phyloP scores from a whole-genome alignment of 495 filamentous ascomycete genomes.

The Neurospora tetrasperma region DNA sequence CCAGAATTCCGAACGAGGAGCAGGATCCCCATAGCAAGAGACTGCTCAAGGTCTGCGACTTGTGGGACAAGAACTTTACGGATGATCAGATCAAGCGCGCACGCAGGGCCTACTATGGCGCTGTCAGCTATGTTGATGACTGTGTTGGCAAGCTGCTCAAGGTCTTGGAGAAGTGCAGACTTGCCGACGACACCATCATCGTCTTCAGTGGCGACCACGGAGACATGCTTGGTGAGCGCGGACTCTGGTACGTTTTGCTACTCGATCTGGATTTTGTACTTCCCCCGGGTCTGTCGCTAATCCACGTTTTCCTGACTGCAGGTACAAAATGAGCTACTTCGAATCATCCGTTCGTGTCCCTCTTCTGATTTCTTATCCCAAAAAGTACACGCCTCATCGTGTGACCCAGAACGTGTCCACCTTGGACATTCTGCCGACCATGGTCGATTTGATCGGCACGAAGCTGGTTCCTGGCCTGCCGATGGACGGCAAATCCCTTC shows the following conservation, averaged over 20 bases:
- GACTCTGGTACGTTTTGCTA: conserved; percentile 49
- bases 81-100: conserved; percentile 72
- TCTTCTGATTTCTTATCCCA: conserved; percentile 63
- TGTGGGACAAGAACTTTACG: conserved; percentile 64
- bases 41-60: conserved; percentile 68
- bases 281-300: background rate
- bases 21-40: conserved; percentile 76
- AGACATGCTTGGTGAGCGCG: conserved; percentile 85
- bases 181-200: conserved; percentile 74
- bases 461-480: conserved; percentile 52
- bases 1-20: conserved; percentile 56
- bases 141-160: conserved; percentile 69
- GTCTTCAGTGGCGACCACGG: conserved; percentile 85
- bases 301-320: conserved; percentile 7
- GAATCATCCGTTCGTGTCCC: conserved; percentile 78
- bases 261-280: background rate
- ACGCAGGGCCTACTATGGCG: conserved; percentile 76
- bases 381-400: conserved; percentile 53
- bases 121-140: conserved; percentile 81
- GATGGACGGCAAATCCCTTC: conserved; percentile 65
- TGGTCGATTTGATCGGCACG: conserved; percentile 67
- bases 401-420: conserved; percentile 73
- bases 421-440: conserved; percentile 74
- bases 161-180: conserved; percentile 59
- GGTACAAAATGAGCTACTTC: conserved; percentile 89